Evolutionary conservation across 495 filamentous ascomycete species (phyloP).

Genomic region (Trichoderma asperelloides): DNA sequence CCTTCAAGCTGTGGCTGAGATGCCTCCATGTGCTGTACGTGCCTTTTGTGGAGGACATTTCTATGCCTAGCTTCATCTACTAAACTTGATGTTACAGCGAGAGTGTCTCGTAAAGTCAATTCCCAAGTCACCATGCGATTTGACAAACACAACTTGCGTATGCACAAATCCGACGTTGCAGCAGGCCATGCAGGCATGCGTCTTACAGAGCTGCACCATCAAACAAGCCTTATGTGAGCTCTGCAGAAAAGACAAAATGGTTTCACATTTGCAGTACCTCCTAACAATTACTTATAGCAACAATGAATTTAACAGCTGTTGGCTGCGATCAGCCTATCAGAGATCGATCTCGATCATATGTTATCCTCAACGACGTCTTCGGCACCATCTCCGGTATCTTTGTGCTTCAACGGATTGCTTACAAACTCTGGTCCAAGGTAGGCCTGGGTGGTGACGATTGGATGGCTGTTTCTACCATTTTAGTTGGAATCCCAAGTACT

Average conservation of each 20-base stretch:
- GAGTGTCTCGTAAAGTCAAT: background rate
- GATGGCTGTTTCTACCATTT: constrained; percentile 12
- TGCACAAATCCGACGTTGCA: background rate
- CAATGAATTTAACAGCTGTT: constrained; percentile 13
- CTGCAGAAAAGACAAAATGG: background rate
- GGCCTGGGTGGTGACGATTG: constrained; percentile 16
- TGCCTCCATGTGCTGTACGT: background rate
- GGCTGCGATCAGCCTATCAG: constrained; percentile 13
- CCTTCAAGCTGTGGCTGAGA: background rate
- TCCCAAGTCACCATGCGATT: background rate
- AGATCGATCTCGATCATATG: background rate
- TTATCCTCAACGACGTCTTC: constrained; percentile 8
- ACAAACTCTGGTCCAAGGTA: constrained; percentile 10
- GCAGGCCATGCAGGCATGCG: background rate
- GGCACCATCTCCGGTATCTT: constrained; percentile 11
- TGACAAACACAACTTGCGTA: constrained; percentile 2
- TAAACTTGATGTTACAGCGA: background rate
- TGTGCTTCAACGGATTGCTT: constrained; percentile 11
- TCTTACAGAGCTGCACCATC: background rate
- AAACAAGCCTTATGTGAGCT: background rate
- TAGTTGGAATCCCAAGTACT: constrained; percentile 10
- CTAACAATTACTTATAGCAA: constrained; percentile 8
- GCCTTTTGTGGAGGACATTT: background rate
- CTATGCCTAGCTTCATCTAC: background rate
- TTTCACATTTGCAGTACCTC: background rate